Evolutionary conservation across 371 early-diverging fungal genomes (phyloP).

Genomic region (Mucor saturninus): DNA sequence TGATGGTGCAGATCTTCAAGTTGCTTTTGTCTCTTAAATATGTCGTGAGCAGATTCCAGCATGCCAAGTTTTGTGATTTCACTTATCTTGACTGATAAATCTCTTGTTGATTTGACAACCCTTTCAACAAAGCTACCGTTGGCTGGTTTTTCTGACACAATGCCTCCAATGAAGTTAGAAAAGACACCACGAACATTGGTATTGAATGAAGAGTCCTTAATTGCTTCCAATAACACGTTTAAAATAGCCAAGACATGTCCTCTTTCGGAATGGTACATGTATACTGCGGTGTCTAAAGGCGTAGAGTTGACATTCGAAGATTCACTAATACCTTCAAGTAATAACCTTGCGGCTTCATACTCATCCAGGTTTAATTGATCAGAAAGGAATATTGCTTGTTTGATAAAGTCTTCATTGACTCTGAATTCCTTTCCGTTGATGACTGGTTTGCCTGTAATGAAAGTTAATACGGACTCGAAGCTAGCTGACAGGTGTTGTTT

Average conservation of each 20-base stretch:
- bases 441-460: constrained; percentile 32
- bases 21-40: constrained; percentile 8
- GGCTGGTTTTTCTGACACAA: constrained; percentile 17
- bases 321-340: constrained; percentile 51
- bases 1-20: constrained; percentile 12
- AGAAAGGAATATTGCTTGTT: constrained; percentile 65
- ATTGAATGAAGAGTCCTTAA: constrained; percentile 51
- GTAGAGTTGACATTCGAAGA: constrained; percentile 55
- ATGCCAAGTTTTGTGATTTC: constrained; percentile 20
- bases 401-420: constrained; percentile 70
- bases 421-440: constrained; percentile 54
- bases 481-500: not conserved
- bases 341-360: constrained; percentile 69
- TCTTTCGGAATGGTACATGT: constrained; percentile 73
- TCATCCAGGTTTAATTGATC: constrained; percentile 82
- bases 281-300: constrained; percentile 70
- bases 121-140: not conserved
- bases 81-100: constrained; percentile 15
- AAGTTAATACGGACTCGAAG: not conserved
- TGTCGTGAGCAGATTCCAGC: not conserved
- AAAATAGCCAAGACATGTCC: constrained; percentile 67
- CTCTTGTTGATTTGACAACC: not conserved
- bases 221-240: constrained; percentile 63
- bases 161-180: constrained; percentile 36
- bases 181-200: constrained; percentile 49